Base-by-base conservation (phyloP, 140 eudicot species). In the Cichorium intybus region DNA sequence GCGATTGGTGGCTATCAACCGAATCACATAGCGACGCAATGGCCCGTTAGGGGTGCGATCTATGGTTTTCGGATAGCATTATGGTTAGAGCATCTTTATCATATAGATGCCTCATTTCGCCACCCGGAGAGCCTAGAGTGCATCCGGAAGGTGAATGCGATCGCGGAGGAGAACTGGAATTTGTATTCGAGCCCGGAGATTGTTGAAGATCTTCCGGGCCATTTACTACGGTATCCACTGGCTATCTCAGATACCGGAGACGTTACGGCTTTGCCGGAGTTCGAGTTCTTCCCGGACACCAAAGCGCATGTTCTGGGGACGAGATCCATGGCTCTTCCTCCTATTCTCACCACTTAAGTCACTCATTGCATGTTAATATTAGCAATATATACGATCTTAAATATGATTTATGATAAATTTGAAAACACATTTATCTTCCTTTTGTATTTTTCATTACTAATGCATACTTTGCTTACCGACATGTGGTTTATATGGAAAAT, bases 1-100 rank as follows among this genome's bases (percentile, higher is more conserved):
- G 96, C 96, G 14, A 88, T 88, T 62, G 96, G 96, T 48, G 96
- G 65, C 20, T 88, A 75, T 70, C 95, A 85, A 46, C 96, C 95
- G 1, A 27, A 62, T 37, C 78, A 85, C 31, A 65, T 85, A 50
- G 73, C 77, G 5, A 46, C 22, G 17, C 20, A 60, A 9, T 58
- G 69, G 66, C 59, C 80, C 0, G 74, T 68, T 4, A 49, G 77
- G 21, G 95, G 96, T 6, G 62, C 48, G 9, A 59, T 89, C 15
- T 83, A 26, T 18, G 86, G 84, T 14, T 73, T 85, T 18, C 53
- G 96, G 52, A 70, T 78, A 55, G 86, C 90, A 2, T 62, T 85
- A 24, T 88, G 96, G 97, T 45, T 60, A n/a, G 97, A 89, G 26
- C 97, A 89, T 68, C 81, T 89, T 11, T 31, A 50, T 26, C 48